These are phyloP conservation scores for Debaryomyces castellii DNA, from an alignment of 805 yeast species.

Conservation along the genomic window DNA sequence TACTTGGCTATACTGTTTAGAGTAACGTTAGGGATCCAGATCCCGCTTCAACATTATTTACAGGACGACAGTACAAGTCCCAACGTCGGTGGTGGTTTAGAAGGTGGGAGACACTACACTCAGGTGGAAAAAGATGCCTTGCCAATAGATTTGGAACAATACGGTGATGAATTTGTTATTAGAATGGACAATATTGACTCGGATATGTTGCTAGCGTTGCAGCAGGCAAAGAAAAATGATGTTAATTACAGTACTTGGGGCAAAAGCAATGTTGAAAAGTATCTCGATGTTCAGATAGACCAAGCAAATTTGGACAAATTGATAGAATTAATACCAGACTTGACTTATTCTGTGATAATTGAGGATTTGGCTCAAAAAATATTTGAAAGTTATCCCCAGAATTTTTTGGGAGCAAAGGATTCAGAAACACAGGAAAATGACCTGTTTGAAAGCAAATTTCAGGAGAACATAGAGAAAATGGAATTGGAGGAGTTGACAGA, in stretches of 20 bases:
- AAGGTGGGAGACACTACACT: constrained; percentile 27
- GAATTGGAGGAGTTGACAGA: constrained; percentile 34
- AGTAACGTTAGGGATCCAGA: not conserved
- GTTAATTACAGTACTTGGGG: constrained; percentile 47
- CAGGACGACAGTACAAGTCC: not conserved
- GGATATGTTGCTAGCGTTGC: constrained; percentile 18
- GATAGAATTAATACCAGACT: constrained; percentile 17
- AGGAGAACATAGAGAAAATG: constrained; percentile 4
- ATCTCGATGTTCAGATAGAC: constrained; percentile 20
- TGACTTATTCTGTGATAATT: constrained; percentile 44
- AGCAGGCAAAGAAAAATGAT: constrained; percentile 5
- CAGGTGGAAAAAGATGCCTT: constrained; percentile 21
- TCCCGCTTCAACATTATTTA: not conserved
- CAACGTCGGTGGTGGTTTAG: not conserved
- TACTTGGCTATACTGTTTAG: not conserved
- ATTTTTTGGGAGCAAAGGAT: constrained; percentile 2
- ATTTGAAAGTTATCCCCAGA: constrained; percentile 51
- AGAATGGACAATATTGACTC: constrained; percentile 34
- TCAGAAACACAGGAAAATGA: not conserved
- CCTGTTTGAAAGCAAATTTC: not conserved
- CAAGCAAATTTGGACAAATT: constrained; percentile 20
- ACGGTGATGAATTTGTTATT: constrained; percentile 44
- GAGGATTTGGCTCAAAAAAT: constrained; percentile 58
- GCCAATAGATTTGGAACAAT: constrained; percentile 43
- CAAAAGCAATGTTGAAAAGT: constrained; percentile 15